Conservation (phyloP, 345 rosid species). For the Zanthoxylum bungeanum region DNA sequence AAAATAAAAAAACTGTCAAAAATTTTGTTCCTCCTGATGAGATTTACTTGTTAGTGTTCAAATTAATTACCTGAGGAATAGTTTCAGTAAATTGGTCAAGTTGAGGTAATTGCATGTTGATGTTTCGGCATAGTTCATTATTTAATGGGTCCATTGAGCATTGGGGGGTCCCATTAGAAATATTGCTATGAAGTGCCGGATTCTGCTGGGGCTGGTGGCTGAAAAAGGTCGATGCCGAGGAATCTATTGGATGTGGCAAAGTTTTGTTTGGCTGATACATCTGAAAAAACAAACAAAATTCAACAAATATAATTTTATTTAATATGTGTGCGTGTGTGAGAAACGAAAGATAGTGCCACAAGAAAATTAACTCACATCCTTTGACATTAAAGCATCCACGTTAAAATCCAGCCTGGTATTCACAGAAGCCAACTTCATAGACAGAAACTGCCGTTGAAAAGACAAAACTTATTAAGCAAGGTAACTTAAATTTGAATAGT, state of each 20-base stretch:
- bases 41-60: too few relatives aligned
- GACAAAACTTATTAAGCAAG: conserved; percentile 4
- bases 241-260: conserved; percentile 47
- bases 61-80: conserved; percentile 41
- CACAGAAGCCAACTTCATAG: conserved; percentile 92
- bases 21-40: too few relatives aligned
- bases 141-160: conserved; percentile 41
- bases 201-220: conserved; percentile 44
- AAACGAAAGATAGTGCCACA: neutral
- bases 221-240: conserved; percentile 51
- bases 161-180: conserved; percentile 38
- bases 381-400: conserved; percentile 51
- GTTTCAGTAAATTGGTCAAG: conserved; percentile 40
- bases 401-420: conserved; percentile 71
- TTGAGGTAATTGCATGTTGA: conserved; percentile 44
- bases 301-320: too few relatives aligned
- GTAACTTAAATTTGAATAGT: neutral
- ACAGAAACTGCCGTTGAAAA: conserved; percentile 64
- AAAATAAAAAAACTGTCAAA: neutral
- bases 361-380: conserved; percentile 57
- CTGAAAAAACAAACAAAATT: conserved; percentile 29
- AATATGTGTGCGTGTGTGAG: too few relatives aligned
- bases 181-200: conserved; percentile 29
- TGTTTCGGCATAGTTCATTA: conserved; percentile 31
- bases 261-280: conserved; percentile 45